Conservation (phyloP, 1,284 basidiomycete species). For the Porogramme epimiltina region DNA sequence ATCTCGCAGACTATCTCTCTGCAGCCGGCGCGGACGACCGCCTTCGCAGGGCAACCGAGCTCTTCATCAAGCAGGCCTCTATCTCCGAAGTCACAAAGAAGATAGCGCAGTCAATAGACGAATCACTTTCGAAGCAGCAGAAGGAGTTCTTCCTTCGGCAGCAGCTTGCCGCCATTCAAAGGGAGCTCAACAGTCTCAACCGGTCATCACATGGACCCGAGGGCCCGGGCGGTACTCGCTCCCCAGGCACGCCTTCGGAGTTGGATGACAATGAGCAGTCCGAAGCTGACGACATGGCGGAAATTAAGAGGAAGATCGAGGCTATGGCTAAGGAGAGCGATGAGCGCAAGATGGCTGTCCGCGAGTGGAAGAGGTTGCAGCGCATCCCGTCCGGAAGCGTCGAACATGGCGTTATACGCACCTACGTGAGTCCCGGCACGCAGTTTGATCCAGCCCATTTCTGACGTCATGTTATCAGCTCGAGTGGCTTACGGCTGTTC, state of each 20-base stretch:
- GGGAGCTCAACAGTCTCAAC: constrained; percentile 74
- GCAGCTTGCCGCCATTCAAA: constrained; percentile 87
- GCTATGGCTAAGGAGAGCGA: constrained; percentile 76
- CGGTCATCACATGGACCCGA: constrained; percentile 27
- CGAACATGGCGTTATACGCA: constrained; percentile 77
- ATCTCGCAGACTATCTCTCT: constrained; percentile 62
- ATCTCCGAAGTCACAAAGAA: constrained; percentile 78
- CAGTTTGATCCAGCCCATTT: neutral
- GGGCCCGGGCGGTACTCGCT: neutral
- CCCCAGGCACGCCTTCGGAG: constrained; percentile 41
- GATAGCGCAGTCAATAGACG: constrained; percentile 77
- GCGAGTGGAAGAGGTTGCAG: constrained; percentile 79
- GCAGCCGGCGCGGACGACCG: constrained; percentile 59
- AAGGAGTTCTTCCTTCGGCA: constrained; percentile 85
- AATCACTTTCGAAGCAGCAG: constrained; percentile 78
- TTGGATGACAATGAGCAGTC: constrained; percentile 75
- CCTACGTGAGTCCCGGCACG: constrained; percentile 55
- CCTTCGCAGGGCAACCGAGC: constrained; percentile 61
- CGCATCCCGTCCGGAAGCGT: constrained; percentile 77
- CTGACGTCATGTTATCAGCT: constrained; percentile 49
- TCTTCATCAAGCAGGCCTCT: constrained; percentile 71
- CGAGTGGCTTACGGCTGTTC: constrained; percentile 83
- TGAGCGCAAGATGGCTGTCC: constrained; percentile 79
- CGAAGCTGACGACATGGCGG: constrained; percentile 78
- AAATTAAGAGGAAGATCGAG: constrained; percentile 80